A percentile compares a stretch with the other conserved stretches of the same genome.
Conservation (phyloP, 192 early-diverging fungal species). For the Cetraspora pellucida region DNA sequence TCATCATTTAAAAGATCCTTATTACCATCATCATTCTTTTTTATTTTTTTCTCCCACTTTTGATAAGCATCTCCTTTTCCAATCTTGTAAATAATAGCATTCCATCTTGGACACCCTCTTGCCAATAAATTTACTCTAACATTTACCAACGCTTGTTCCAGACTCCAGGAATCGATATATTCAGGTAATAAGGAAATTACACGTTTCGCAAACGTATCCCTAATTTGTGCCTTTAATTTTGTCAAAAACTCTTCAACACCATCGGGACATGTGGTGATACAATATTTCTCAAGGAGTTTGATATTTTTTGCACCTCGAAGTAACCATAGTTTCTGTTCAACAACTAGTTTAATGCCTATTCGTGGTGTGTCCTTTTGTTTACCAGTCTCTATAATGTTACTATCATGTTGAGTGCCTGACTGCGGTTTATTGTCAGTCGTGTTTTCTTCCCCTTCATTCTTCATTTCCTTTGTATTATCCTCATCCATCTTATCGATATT, state of each 20-base stretch:
- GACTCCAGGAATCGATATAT: too few relatives aligned
- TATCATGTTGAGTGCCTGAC: too few relatives aligned
- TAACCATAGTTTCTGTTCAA: constrained; percentile 36
- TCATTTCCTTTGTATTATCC: neutral
- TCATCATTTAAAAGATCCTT: constrained; percentile 31
- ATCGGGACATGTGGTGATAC: too few relatives aligned
- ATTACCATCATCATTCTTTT: constrained; percentile 42
- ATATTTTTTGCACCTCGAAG: constrained; percentile 37
- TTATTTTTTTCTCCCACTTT: constrained; percentile 41
- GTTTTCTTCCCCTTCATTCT: too few relatives aligned
- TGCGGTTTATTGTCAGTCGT: neutral
- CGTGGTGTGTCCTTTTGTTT: too few relatives aligned
- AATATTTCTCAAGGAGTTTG: too few relatives aligned
- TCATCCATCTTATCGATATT: neutral
- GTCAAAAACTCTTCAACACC: too few relatives aligned
- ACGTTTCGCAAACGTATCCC: too few relatives aligned
- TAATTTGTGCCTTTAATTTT: too few relatives aligned
- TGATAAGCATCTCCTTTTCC: constrained; percentile 45
- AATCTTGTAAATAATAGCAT: constrained; percentile 60
- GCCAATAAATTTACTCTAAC: constrained; percentile 55
- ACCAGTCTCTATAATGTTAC: too few relatives aligned
- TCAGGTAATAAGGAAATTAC: too few relatives aligned
- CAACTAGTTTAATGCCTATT: too few relatives aligned
- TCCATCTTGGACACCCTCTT: constrained; percentile 50
- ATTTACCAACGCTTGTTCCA: constrained; percentile 47